Conservation (phyloP, 805 yeast genomes). For the Babjeviella inositovora region DNA sequence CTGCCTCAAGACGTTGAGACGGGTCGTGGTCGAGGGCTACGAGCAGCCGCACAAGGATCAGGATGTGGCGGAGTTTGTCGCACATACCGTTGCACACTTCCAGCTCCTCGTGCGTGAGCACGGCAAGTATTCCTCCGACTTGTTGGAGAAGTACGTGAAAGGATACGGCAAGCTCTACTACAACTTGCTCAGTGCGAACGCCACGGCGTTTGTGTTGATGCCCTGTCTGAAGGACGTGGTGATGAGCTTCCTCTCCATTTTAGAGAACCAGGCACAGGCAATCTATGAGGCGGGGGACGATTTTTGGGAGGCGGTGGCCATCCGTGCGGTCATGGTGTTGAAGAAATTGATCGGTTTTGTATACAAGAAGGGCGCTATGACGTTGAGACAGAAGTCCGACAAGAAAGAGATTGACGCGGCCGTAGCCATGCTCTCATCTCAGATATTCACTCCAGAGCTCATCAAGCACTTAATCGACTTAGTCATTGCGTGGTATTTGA, state of each 20-base stretch:
- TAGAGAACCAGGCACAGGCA: slow-evolving; percentile 47
- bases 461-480: slow-evolving; percentile 46
- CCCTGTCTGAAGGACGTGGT: slow-evolving; percentile 48
- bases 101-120: slow-evolving; percentile 36
- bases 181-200: slow-evolving; percentile 38
- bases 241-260: slow-evolving; percentile 38
- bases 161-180: slow-evolving; percentile 65
- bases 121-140: slow-evolving; percentile 26
- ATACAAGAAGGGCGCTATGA: slow-evolving; percentile 51
- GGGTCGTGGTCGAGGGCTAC: slow-evolving; percentile 64
- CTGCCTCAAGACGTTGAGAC: slow-evolving; percentile 56
- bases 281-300: slow-evolving; percentile 45
- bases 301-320: slow-evolving; percentile 63
- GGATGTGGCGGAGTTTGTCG: slow-evolving; percentile 45
- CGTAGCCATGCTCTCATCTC: slow-evolving; percentile 27
- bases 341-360: slow-evolving; percentile 48
- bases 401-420: slow-evolving; percentile 48
- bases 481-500: slow-evolving; percentile 58
- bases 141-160: slow-evolving; percentile 55
- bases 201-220: slow-evolving; percentile 56
- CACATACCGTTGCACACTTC: slow-evolving; percentile 38
- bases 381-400: slow-evolving; percentile 47
- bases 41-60: slow-evolving; percentile 49
- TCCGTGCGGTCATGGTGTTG: slow-evolving; percentile 48
- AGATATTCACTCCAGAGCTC: slow-evolving; percentile 41